These are phyloP conservation scores for Phytophthora melonis DNA, from an alignment of 352 stramenopile species.

Conservation along the genomic window DNA sequence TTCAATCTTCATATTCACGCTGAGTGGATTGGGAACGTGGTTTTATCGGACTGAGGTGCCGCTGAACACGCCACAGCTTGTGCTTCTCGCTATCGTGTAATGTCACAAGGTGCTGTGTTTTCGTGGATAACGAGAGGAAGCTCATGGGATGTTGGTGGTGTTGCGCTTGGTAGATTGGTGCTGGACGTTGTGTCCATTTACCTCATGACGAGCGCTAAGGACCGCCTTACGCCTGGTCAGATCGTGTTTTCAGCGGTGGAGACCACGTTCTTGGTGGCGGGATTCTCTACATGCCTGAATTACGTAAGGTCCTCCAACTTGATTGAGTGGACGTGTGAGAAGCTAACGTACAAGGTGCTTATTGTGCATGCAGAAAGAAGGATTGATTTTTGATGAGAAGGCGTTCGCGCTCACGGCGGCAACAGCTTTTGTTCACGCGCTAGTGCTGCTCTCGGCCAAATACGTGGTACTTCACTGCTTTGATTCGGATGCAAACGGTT, in stretches of 20 bases:
- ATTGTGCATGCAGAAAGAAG: slow-evolving; percentile 18
- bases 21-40: slow-evolving; percentile 12
- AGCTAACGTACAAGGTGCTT: slow-evolving; percentile 12
- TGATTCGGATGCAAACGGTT: slow-evolving; percentile 16
- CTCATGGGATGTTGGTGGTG: not conserved
- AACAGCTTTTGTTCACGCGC: slow-evolving; percentile 43
- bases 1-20: not conserved
- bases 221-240: slow-evolving; percentile 21
- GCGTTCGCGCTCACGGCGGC: slow-evolving; percentile 40
- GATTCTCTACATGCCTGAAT: slow-evolving; percentile 51
- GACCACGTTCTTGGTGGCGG: slow-evolving; percentile 33
- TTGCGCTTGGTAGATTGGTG: slow-evolving; percentile 6
- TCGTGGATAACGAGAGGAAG: not conserved
- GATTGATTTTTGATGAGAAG: slow-evolving; percentile 50
- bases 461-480: slow-evolving; percentile 35
- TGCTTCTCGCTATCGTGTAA: slow-evolving; percentile 34
- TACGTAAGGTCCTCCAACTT: slow-evolving; percentile 6
- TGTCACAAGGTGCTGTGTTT: not conserved
- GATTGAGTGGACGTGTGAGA: not conserved
- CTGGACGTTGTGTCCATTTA: slow-evolving; percentile 39
- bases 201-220: slow-evolving; percentile 17
- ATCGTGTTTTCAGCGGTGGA: slow-evolving; percentile 38
- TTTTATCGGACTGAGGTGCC: slow-evolving; percentile 10
- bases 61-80: slow-evolving; percentile 17
- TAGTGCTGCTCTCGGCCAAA: slow-evolving; percentile 45